These are phyloP conservation scores for Pseudogymnoascus sp. DNA, from an alignment of 2,329 filamentous ascomycete species.

Conservation along the genomic window DNA sequence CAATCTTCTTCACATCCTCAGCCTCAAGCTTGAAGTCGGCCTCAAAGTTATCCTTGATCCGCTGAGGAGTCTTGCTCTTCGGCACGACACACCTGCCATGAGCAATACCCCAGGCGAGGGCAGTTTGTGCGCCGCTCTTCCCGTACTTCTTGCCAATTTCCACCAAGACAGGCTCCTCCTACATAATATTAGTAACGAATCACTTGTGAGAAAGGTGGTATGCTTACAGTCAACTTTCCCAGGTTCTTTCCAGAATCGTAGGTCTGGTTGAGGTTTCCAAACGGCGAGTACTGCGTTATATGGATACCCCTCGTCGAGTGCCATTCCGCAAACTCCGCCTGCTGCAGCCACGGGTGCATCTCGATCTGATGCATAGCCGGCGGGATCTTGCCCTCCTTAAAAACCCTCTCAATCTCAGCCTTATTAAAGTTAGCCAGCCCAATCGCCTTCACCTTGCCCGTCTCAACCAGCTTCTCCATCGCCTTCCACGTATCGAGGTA, in stretches of 20 bases:
- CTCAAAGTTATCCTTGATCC: conserved; percentile 57
- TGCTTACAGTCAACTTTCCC: conserved; percentile 28
- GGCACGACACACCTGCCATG: conserved; percentile 54
- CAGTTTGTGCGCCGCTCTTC: conserved; percentile 49
- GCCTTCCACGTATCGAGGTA: conserved; percentile 49
- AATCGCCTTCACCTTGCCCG: conserved; percentile 47
- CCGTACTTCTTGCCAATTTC: conserved; percentile 47
- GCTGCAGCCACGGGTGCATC: conserved; percentile 45
- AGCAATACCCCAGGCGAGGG: conserved; percentile 51
- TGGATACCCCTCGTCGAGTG: conserved; percentile 37
- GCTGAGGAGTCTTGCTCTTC: conserved; percentile 52
- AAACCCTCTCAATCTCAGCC: conserved; percentile 32
- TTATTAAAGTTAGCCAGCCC: conserved; percentile 55
- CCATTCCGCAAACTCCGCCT: conserved; percentile 41
- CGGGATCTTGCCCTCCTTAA: conserved; percentile 38
- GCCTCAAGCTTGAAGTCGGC: conserved; percentile 52
- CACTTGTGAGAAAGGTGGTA: neutral
- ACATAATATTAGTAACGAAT: neutral
- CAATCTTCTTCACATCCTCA: conserved; percentile 48
- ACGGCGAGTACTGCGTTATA: conserved; percentile 40
- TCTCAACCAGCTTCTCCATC: conserved; percentile 47
- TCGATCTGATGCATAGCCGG: conserved; percentile 54
- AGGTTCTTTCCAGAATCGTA: conserved; percentile 52
- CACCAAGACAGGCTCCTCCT: conserved; percentile 47
- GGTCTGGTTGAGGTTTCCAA: conserved; percentile 56